Conservation (phyloP, 1,284 basidiomycete species). For the Cystobasidium sp. region DNA sequence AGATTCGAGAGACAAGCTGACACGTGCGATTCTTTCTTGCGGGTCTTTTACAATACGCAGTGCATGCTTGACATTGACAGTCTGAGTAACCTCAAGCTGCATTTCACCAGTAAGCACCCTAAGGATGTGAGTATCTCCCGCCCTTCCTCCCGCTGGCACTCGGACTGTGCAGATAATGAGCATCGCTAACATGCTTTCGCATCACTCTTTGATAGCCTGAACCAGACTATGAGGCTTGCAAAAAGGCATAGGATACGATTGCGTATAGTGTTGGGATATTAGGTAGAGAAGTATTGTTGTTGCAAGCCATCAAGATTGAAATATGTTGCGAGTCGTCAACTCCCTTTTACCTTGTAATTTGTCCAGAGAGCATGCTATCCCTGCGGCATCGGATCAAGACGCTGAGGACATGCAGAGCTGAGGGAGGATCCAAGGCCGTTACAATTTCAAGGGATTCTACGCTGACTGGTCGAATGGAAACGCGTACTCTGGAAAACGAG, state of each 20-base stretch:
- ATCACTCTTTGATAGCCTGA: neutral
- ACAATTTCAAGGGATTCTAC: too few relatives aligned
- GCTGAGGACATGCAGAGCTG: too few relatives aligned
- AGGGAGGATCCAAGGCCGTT: too few relatives aligned
- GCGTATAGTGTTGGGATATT: neutral
- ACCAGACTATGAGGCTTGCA: conserved; percentile 27
- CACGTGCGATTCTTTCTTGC: neutral
- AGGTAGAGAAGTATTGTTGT: neutral
- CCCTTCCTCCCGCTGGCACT: neutral
- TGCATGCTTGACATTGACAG: conserved; percentile 31
- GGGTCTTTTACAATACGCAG: conserved; percentile 1
- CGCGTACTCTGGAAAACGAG: too few relatives aligned
- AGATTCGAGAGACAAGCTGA: too few relatives aligned
- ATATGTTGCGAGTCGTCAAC: too few relatives aligned
- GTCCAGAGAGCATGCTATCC: too few relatives aligned
- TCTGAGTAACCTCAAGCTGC: conserved; percentile 23
- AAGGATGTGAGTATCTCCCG: conserved; percentile 15
- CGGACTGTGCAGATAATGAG: neutral
- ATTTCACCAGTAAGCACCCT: conserved; percentile 33
- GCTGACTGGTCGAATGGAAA: too few relatives aligned
- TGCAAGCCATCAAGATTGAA: neutral
- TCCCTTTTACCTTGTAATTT: too few relatives aligned
- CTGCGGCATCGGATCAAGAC: too few relatives aligned
- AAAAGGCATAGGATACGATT: conserved; percentile 4
- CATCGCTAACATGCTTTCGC: neutral